A percentile compares a stretch with the other conserved stretches of the same genome.
Conservation (phyloP, 257 asterid genomes). For the Anisodus acutangulus region DNA sequence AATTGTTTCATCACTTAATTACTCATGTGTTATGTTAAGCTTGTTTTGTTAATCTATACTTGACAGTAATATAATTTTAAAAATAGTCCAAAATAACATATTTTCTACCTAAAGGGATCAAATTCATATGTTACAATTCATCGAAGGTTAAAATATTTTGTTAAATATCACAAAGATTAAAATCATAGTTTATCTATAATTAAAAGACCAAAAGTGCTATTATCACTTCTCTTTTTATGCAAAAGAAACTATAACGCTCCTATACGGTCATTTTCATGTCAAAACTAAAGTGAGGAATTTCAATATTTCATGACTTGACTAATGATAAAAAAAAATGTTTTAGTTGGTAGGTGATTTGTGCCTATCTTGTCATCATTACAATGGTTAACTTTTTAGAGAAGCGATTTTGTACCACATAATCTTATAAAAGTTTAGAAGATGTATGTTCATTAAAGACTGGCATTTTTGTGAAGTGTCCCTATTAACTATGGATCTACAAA, state of each 20-base stretch:
- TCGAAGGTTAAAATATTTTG: no score
- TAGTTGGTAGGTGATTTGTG: slow-evolving; percentile 38
- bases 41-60: not conserved
- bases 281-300: not conserved
- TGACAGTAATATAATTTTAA: not conserved
- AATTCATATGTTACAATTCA: no score
- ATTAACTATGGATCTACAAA: slow-evolving; percentile 19
- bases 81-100: not conserved
- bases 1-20: no score
- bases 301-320: slow-evolving; percentile 28
- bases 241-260: not conserved
- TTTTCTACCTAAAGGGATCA: not conserved
- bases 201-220: not conserved
- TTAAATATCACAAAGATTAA: not conserved
- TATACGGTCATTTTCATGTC: slow-evolving; percentile 36
- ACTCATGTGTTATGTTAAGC: no score
- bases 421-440: not conserved
- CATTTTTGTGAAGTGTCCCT: slow-evolving; percentile 8
- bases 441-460: slow-evolving; percentile 25
- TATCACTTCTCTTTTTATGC: not conserved
- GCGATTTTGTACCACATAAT: slow-evolving; percentile 22
- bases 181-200: not conserved
- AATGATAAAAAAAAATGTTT: slow-evolving; percentile 13
- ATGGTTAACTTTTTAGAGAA: slow-evolving; percentile 28
- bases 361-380: slow-evolving; percentile 29